Conservation (phyloP, 129 eudicot genomes). For the Chrysanthemum seticuspe region DNA sequence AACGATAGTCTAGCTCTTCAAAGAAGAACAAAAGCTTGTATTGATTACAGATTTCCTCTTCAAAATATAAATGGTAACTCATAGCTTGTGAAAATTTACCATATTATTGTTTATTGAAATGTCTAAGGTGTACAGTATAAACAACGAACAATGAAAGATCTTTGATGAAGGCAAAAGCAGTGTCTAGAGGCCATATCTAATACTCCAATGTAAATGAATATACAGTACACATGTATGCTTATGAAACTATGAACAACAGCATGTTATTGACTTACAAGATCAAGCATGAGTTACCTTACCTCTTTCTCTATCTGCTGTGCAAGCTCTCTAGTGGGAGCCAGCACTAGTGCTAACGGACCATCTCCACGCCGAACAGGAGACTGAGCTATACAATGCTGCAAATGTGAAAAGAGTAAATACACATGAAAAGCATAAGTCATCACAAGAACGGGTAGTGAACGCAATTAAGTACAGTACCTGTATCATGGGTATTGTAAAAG, state of each 20-base stretch:
- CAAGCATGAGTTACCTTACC: conserved; percentile 42
- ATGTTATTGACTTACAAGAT: conserved; percentile 17
- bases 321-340: conserved; percentile 94
- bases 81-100: background rate
- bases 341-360: conserved; percentile 86
- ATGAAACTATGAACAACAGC: conserved; percentile 9
- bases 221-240: conserved; percentile 12
- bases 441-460: background rate
- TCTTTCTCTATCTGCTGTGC: conserved; percentile 94
- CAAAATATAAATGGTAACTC: conserved; percentile 5
- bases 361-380: conserved; percentile 75
- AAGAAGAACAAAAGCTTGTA: background rate
- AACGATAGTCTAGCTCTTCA: conserved; percentile 5
- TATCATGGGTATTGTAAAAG: conserved; percentile 80
- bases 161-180: conserved; percentile 13
- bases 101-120: background rate
- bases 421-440: conserved; percentile 12
- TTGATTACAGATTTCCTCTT: conserved; percentile 1
- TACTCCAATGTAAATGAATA: conserved; percentile 1
- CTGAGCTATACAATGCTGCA: conserved; percentile 85
- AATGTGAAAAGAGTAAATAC: conserved; percentile 11
- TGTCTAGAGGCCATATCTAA: background rate
- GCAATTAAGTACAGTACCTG: conserved; percentile 39
- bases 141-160: conserved; percentile 18
- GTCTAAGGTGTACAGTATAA: conserved; percentile 10